Evolutionary conservation across 805 yeast genomes (phyloP).

Genomic region (Ogataea naganishii): DNA sequence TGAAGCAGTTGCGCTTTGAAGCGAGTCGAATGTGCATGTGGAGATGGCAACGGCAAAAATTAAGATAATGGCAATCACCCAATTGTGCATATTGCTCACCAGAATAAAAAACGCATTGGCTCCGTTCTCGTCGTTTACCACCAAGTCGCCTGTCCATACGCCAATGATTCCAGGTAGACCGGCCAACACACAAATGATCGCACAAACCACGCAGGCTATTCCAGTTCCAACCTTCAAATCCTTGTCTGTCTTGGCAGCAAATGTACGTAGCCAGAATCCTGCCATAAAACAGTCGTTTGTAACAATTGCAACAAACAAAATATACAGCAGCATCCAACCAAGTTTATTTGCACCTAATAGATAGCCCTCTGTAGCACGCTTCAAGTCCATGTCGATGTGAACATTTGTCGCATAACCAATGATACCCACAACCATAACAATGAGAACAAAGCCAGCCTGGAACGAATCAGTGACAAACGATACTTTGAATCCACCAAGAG

Average conservation of each 20-base stretch:
- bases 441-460: conserved; percentile 68
- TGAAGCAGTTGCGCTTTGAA: conserved; percentile 84
- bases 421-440: conserved; percentile 60
- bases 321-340: conserved; percentile 87
- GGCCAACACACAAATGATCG: conserved; percentile 56
- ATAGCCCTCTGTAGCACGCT: conserved; percentile 56
- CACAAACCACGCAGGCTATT: conserved; percentile 61
- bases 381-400: conserved; percentile 47
- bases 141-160: conserved; percentile 76
- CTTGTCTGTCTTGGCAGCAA: conserved; percentile 72
- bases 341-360: conserved; percentile 57
- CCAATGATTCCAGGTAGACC: conserved; percentile 85
- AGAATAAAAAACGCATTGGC: conserved; percentile 65
- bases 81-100: conserved; percentile 63
- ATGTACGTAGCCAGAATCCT: conserved; percentile 92
- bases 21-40: conserved; percentile 82
- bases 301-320: conserved; percentile 75
- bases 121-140: conserved; percentile 46
- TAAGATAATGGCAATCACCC: conserved; percentile 80
- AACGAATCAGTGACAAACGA: conserved; percentile 82
- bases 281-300: conserved; percentile 87
- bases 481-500: conserved; percentile 82
- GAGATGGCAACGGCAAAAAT: conserved; percentile 68
- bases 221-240: conserved; percentile 71
- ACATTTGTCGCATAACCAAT: conserved; percentile 73